These are phyloP conservation scores for Diaporthe velutina DNA, from an alignment of 2,329 filamentous ascomycete genomes.

Conservation along the genomic window DNA sequence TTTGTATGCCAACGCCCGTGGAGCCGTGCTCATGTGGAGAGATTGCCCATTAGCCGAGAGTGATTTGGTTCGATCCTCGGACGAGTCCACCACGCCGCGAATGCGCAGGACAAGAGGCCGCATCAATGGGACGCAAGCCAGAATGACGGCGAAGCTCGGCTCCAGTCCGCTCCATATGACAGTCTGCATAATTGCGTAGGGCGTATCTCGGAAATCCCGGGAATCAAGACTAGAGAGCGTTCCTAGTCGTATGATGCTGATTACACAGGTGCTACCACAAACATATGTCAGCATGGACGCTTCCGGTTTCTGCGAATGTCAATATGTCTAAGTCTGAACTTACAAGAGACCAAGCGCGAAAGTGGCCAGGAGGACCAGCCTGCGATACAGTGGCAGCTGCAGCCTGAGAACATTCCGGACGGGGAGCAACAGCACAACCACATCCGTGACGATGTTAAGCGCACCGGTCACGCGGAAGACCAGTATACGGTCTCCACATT, in stretches of 20 bases:
- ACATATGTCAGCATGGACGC: neutral
- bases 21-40: constrained; percentile 8
- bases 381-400: constrained; percentile 18
- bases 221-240: neutral
- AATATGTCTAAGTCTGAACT: neutral
- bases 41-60: neutral
- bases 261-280: constrained; percentile 11
- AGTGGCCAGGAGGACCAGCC: constrained; percentile 17
- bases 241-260: constrained; percentile 9
- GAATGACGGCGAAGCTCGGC: neutral
- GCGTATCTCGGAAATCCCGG: constrained; percentile 12
- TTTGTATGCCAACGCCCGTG: neutral
- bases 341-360: constrained; percentile 26
- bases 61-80: neutral
- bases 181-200: constrained; percentile 28
- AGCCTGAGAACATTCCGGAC: constrained; percentile 18
- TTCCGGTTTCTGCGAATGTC: neutral
- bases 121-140: constrained; percentile 18
- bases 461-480: constrained; percentile 11
- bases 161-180: constrained; percentile 30
- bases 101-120: constrained; percentile 18
- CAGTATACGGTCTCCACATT: constrained; percentile 8
- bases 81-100: neutral
- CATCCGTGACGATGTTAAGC: constrained; percentile 24
- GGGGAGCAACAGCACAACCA: constrained; percentile 17